Evolutionary conservation across 2,329 filamentous ascomycete species (phyloP).

Genomic region (Fusarium pilosicola): DNA sequence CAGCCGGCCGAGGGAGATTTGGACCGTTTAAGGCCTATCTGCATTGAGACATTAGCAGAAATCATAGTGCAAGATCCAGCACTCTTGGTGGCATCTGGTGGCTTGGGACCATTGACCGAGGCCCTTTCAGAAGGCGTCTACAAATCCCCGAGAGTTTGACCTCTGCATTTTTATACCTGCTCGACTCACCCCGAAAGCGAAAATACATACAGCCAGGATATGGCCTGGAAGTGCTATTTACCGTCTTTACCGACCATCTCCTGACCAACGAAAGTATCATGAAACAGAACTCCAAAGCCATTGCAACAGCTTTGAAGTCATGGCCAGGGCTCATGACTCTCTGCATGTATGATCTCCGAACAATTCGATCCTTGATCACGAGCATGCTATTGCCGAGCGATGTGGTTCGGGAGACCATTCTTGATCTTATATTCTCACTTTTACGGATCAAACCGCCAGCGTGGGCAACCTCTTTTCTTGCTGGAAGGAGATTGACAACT

Average conservation of each 20-base stretch:
- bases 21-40: conserved; percentile 88
- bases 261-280: conserved; percentile 69
- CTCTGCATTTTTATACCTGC: conserved; percentile 85
- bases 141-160: conserved; percentile 89
- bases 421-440: conserved; percentile 84
- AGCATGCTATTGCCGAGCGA: conserved; percentile 68
- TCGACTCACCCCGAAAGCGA: conserved; percentile 84
- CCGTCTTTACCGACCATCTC: conserved; percentile 88
- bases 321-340: conserved; percentile 93
- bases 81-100: conserved; percentile 83
- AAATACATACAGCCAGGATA: conserved; percentile 88
- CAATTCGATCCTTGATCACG: conserved; percentile 81
- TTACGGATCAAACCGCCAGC: conserved; percentile 89
- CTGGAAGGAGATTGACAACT: conserved; percentile 90
- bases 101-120: conserved; percentile 88
- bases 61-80: conserved; percentile 87
- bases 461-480: conserved; percentile 96
- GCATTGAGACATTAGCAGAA: conserved; percentile 91
- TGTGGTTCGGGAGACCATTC: conserved; percentile 75
- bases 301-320: conserved; percentile 87
- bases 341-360: conserved; percentile 86
- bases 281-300: conserved; percentile 91
- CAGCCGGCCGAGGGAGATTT: conserved; percentile 73
- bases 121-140: conserved; percentile 91
- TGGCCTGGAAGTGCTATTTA: conserved; percentile 89